phyloP scores from a whole-genome alignment of 768 basidiomycete genomes.

The Asterophora parasitica region DNA sequence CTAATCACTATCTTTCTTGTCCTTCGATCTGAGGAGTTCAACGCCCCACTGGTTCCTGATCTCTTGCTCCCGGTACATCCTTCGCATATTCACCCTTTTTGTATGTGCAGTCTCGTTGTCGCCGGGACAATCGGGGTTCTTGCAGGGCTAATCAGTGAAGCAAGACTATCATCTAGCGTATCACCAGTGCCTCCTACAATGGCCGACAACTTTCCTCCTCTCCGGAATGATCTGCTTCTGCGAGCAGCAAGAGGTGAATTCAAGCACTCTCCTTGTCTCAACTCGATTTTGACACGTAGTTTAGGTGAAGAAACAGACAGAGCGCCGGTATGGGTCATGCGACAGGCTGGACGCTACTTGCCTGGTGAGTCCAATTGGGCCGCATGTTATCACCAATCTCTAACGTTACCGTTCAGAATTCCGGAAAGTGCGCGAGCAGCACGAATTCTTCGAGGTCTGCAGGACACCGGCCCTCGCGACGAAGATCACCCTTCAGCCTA shows the following conservation, averaged over 20 bases:
- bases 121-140: background rate
- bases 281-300: conserved; percentile 1
- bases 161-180: background rate
- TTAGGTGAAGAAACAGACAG: conserved; percentile 81
- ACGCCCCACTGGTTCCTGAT: background rate
- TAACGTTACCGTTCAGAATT: conserved; percentile 60
- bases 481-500: conserved; percentile 90
- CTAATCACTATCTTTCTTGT: conserved; percentile 12
- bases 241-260: conserved; percentile 76
- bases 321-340: conserved; percentile 98
- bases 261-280: background rate
- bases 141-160: background rate
- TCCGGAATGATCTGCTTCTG: conserved; percentile 84
- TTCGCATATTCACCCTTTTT: background rate
- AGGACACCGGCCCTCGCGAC: conserved; percentile 86
- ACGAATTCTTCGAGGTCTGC: conserved; percentile 96
- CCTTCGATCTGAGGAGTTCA: background rate
- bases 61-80: background rate
- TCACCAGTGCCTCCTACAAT: conserved; percentile 29
- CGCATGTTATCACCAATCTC: background rate
- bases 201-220: conserved; percentile 53
- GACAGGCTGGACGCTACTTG: conserved; percentile 92
- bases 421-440: conserved; percentile 73
- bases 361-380: conserved; percentile 61
- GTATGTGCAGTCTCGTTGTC: background rate